Conservation (phyloP, 2,329 filamentous ascomycete species). For the Cladosporium sp. region DNA sequence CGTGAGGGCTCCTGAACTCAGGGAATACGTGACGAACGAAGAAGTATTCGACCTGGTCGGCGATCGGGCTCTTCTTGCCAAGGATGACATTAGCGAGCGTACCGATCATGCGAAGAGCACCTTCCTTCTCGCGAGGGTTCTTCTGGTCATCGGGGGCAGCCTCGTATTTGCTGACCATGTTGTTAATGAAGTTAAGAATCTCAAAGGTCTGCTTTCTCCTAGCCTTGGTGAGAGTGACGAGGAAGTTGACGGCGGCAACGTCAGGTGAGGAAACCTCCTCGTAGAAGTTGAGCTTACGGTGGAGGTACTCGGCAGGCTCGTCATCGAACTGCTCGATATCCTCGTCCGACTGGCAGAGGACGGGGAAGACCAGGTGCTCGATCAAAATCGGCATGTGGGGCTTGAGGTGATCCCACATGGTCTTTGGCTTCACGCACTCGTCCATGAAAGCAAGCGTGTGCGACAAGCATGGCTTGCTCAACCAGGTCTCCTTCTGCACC, state of each 20-base stretch:
- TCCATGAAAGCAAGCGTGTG: conserved; percentile 95
- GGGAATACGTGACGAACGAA: conserved; percentile 98
- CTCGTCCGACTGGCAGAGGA: conserved; percentile 87
- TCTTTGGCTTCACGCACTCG: conserved; percentile 94
- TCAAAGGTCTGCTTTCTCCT: conserved; percentile 95
- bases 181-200: conserved; percentile 91
- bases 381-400: conserved; percentile 91
- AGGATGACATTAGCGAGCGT: conserved; percentile 91
- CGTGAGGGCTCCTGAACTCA: conserved; percentile 89
- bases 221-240: conserved; percentile 90
- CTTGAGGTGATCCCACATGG: conserved; percentile 93
- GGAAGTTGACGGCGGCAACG: conserved; percentile 93
- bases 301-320: conserved; percentile 93
- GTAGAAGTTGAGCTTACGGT: conserved; percentile 96
- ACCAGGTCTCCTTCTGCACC: conserved; percentile 91
- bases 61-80: conserved; percentile 97
- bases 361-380: conserved; percentile 91
- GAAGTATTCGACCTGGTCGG: conserved; percentile 97
- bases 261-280: conserved; percentile 95
- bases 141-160: conserved; percentile 80
- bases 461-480: conserved; percentile 89
- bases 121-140: conserved; percentile 93
- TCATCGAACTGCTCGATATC: conserved; percentile 92
- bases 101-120: conserved; percentile 94
- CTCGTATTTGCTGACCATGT: conserved; percentile 91